A percentile compares a stretch with the other conserved stretches of the same genome.
Conservation (phyloP, 2,329 filamentous ascomycete genomes). For the Sporothrix phasma region DNA sequence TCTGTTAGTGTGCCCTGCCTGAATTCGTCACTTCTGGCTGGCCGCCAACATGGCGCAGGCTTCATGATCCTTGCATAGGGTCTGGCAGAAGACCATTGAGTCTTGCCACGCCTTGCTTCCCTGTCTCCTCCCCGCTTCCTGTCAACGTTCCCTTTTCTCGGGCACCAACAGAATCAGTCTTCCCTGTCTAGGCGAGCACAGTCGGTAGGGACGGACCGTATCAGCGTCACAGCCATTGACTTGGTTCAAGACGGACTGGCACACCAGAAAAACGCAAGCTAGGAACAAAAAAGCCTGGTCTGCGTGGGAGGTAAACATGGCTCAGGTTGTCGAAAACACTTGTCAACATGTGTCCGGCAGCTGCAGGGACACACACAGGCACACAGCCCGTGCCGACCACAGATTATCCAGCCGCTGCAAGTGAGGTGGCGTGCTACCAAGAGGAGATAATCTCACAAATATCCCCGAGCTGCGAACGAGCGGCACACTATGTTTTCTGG, state of each 20-base stretch:
- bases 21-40: conserved; percentile 1
- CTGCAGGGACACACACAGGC: not conserved
- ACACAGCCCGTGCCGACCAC: not conserved
- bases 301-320: conserved; percentile 17
- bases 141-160: not conserved
- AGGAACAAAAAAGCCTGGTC: conserved; percentile 15
- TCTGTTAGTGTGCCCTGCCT: not conserved
- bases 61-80: not conserved
- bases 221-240: conserved; percentile 23
- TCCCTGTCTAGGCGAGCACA: conserved; percentile 17
- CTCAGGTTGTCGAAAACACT: not conserved
- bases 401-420: not conserved
- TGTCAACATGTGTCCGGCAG: not conserved
- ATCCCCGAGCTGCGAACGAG: not conserved
- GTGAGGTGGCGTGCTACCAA: not conserved
- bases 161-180: not conserved
- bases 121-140: not conserved
- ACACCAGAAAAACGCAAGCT: conserved; percentile 11
- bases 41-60: not conserved
- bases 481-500: not conserved
- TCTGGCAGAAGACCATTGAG: not conserved
- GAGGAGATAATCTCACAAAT: not conserved
- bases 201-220: conserved; percentile 34
- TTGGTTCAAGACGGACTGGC: not conserved
- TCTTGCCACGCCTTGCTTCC: not conserved